These are phyloP conservation scores for Austroboletus eburneus DNA, from an alignment of 768 basidiomycete species.

Conservation along the genomic window DNA sequence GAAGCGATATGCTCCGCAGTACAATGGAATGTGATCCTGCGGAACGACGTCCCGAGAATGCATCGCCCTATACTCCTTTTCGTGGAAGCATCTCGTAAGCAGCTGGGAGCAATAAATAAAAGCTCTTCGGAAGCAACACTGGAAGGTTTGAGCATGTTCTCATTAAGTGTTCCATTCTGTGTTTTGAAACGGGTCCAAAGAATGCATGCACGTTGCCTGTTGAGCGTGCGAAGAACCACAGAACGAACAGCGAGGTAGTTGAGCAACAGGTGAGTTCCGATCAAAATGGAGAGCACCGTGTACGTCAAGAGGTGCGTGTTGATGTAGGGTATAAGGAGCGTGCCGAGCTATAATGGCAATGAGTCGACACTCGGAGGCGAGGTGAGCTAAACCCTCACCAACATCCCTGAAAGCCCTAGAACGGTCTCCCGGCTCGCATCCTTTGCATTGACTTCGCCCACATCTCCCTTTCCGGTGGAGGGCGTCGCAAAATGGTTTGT, in stretches of 20 bases:
- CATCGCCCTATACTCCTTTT: conserved; percentile 40
- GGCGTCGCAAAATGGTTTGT: conserved; percentile 63
- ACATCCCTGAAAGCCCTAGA: conserved; percentile 60
- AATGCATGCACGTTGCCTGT: conserved; percentile 53
- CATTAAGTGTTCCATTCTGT: conserved; percentile 5
- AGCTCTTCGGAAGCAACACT: conserved; percentile 41
- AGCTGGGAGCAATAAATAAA: conserved; percentile 39
- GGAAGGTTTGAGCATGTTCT: conserved; percentile 30
- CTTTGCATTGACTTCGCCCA: conserved; percentile 71
- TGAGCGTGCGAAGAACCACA: conserved; percentile 53
- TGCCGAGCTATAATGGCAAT: conserved; percentile 44
- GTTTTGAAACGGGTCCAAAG: conserved; percentile 39
- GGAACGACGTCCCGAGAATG: conserved; percentile 47
- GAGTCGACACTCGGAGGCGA: conserved; percentile 1
- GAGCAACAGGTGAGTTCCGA: conserved; percentile 49
- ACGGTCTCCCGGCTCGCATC: conserved; percentile 71
- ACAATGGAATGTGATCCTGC: conserved; percentile 13
- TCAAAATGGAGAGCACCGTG: conserved; percentile 44
- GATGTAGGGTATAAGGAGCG: conserved; percentile 53
- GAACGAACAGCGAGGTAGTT: conserved; percentile 62
- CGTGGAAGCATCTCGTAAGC: conserved; percentile 36
- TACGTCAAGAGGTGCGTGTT: conserved; percentile 48
- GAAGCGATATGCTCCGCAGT: conserved; percentile 14
- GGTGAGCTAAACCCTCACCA: conserved; percentile 39
- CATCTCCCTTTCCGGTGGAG: conserved; percentile 47